Evolutionary conservation across 83 land plant species (phyloP), one percentile per base, ranked within the genome.

Genomic region (Diphasiastrum complanatum): DNA sequence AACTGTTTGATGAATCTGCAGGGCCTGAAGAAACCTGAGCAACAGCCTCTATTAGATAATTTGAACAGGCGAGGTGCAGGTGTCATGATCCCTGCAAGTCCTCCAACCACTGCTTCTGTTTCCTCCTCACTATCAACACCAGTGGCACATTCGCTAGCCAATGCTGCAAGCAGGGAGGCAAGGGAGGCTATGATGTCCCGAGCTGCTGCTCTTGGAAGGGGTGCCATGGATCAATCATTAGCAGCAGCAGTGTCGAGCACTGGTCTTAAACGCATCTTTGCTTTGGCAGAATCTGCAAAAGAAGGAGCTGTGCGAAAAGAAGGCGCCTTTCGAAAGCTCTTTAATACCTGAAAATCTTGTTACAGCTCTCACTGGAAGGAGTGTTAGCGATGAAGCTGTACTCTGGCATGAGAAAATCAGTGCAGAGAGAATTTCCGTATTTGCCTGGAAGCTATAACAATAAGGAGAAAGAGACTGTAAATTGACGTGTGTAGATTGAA

Each of bases 131-230:
- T 51, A 50, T 14, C 25, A 32, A 20, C 64, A 8, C 12, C 43
- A 8, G 71, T 75, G n/a, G 26, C 55, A 38, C 1, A 43, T 23
- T 41, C 53, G 20, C 46, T 71, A 29, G 50, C 63, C 38, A 38
- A 43, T 28, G 41, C 67, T 34, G 33, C 51, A 28, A 55, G 59
- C 5, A 34, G 70, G 10, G 50, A 73, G 14, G 83, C 79, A 32
- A 69, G 81, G 33, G 98, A 93, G 63, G 98, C 87, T 41, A 83
- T 93, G 70, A 79, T 93, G 58, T 62, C 98, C 14, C 79, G 96
- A 38, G 98, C 96, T 23, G 96, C 96, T 23, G 98, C 98, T 29
- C 83, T 93, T 3, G 98, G 98, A 18, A 61, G 98, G 61, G 98
- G 98, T 14, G 78, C 78, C 10, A 68, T 75, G 67, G 67, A 67